Base-by-base conservation (phyloP, 345 rosid species). In the Arabidopsis thaliana region DNA sequence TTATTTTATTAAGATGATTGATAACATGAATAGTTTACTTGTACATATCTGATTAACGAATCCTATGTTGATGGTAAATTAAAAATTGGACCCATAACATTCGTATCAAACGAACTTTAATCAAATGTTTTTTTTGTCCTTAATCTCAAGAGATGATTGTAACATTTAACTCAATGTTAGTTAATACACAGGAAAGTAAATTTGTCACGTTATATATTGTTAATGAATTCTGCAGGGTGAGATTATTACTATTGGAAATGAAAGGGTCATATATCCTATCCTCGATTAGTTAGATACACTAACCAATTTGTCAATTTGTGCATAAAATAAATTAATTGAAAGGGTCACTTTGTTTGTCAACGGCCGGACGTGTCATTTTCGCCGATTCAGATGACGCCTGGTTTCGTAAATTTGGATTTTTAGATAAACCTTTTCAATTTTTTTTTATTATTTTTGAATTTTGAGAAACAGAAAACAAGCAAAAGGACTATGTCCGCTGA, bases 341-440 rank as follows among this genome's bases (percentile, higher is more conserved):
- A n/a, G 2, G 24, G 23, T 62, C 69, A 38, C 32, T 49, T 5
- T 9, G 1, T 57, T 69, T 32, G 67, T 59, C 67, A 71, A 55
- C 41, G 64, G 16, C 50, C 59, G 59, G 49, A 60, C 57, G 50
- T 36, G 59, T 71, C 67, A 1, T 49, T 71, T 36, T 71, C 59
- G 50, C 49, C 58, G 23, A 48, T 5, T 8, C 22, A 71, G 20
- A 71, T 34, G 67, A 71, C 75, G 65, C 23, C 22, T 71, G 59
- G 40, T 60, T 49, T 49, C 8, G n/a, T 7, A 9, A 65, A 67
- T 34, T 50, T 6, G 1, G 20, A 11, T 36, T 66, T 50, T 49
- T 16, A 33, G 3, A 6, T 45, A 58, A 0, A n/a, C 38, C 10
- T 32, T 45, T 63, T 0, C 3, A 32, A n/a, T 3, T 1, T 28